Percentiles rank a stretch among this genome's conserved stretches.
These are phyloP conservation scores for Plenodomus tracheiphilus DNA, from an alignment of 2,329 filamentous ascomycete genomes.

Conservation along the genomic window DNA sequence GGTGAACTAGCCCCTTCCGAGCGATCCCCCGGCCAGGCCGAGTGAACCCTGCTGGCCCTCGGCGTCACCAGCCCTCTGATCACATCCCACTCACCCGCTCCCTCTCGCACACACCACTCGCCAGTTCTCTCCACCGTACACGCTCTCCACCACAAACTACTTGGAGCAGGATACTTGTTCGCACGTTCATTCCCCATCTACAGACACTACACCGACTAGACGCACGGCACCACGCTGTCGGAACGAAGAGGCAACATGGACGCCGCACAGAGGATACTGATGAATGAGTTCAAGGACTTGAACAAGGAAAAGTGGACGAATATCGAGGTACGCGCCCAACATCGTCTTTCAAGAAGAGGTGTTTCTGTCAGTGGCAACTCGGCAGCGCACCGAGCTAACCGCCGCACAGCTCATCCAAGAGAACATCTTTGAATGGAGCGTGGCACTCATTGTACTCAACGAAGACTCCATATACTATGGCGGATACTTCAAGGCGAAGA, in stretches of 20 bases:
- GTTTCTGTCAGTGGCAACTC: constrained; percentile 10
- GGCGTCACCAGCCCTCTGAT: constrained; percentile 10
- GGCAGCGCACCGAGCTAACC: constrained; percentile 26
- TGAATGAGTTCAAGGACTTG: constrained; percentile 83
- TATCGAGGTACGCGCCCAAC: constrained; percentile 67
- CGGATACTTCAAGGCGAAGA: constrained; percentile 88
- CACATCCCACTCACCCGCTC: constrained; percentile 8
- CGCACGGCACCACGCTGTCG: constrained; percentile 1
- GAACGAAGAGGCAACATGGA: constrained; percentile 27
- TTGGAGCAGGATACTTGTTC: not conserved
- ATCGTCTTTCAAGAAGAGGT: not conserved
- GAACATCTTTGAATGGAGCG: constrained; percentile 85
- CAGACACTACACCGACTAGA: constrained; percentile 12
- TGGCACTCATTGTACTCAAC: constrained; percentile 91
- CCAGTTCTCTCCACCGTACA: constrained; percentile 5
- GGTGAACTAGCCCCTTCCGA: constrained; percentile 26
- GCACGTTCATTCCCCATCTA: constrained; percentile 7
- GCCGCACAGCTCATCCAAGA: constrained; percentile 67
- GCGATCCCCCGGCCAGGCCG: not conserved
- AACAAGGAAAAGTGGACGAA: constrained; percentile 92
- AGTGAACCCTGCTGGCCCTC: not conserved
- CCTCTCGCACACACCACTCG: constrained; percentile 2
- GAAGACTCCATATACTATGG: constrained; percentile 89
- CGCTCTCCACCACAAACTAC: not conserved
- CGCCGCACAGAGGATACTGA: constrained; percentile 75